Evolutionary conservation across 2,329 filamentous ascomycete species (phyloP).

Genomic region (Colletotrichum somersetense): DNA sequence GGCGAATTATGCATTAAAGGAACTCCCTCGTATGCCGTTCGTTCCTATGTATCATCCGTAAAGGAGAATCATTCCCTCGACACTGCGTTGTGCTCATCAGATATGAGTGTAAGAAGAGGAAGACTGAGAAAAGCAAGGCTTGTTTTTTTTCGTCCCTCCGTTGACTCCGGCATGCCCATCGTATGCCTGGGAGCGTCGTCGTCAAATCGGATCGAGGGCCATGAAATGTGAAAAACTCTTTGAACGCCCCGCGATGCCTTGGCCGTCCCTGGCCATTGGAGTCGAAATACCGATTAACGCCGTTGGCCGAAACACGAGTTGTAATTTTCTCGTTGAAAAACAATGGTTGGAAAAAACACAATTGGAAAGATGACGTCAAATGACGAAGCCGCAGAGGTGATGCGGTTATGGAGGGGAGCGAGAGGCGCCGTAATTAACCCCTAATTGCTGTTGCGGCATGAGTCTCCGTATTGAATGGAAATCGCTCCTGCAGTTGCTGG

Average conservation of each 20-base stretch:
- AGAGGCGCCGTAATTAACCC: conserved; percentile 47
- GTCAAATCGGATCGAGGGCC: conserved; percentile 27
- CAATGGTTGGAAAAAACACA: conserved; percentile 34
- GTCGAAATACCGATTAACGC: conserved; percentile 38
- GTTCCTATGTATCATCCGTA: conserved; percentile 40
- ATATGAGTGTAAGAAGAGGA: conserved; percentile 15
- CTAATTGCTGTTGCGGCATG: conserved; percentile 64
- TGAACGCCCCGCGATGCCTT: conserved; percentile 36
- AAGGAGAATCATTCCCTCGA: conserved; percentile 22
- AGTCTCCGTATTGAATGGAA: conserved; percentile 62
- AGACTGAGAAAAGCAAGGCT: conserved; percentile 31
- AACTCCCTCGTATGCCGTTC: conserved; percentile 40
- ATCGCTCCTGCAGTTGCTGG: conserved; percentile 60
- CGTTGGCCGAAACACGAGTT: conserved; percentile 21
- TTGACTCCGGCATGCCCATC: conserved; percentile 31
- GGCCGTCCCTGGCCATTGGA: conserved; percentile 28
- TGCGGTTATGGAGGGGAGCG: neutral
- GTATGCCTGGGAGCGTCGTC: conserved; percentile 32
- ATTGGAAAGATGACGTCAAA: conserved; percentile 36
- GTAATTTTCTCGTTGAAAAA: conserved; percentile 24
- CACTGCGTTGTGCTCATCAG: conserved; percentile 38
- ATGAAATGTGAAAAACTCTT: conserved; percentile 24
- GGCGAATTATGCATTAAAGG: conserved; percentile 45
- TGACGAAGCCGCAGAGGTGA: conserved; percentile 11
- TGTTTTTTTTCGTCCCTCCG: neutral